Base-by-base conservation (phyloP, 495 filamentous ascomycete species). In the Penicillium lividum region DNA sequence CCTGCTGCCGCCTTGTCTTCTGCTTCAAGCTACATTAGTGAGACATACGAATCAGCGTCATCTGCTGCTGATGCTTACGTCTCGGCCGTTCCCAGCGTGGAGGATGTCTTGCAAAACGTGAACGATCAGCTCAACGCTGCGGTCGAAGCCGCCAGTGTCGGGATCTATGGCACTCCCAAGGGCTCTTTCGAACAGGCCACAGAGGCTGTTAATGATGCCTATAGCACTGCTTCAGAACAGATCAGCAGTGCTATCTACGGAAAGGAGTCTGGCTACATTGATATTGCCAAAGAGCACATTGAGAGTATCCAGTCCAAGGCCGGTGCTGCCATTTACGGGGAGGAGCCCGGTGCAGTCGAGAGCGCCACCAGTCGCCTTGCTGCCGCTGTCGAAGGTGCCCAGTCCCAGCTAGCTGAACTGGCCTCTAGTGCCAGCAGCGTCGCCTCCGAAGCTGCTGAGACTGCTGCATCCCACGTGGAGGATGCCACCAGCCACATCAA, bases 161-260 rank as follows among this genome's bases (percentile, higher is more conserved):
- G 85, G 48, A 68, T 86, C 45, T 88, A 88, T 66, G 87, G 86
- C 34, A 78, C 80, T 0, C 60, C 66, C 8, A 85, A 83, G 64
- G 83, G 84, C 13, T 72, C 74, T 10, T 74, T 74, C 22, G 85
- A 85, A 58, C 64, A 80, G 56, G 83, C 78, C 13, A 81, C 78
- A 16, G 80, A 79, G 6, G 79, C 77, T 2, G 82, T 77, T 1
- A 69, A 74, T 8, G 73, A 73, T 53, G 78, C 75, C 8, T 84
- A 82, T 61, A 71, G 69, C 3, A 80, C 81, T 7, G 77, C 75
- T 5, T 73, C 75, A 27, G 77, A 74, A 16, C 72, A 75, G 34
- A 75, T 77, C 31, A 84, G 80, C 54, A 77, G 79, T 61, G 77
- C 79, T n/a, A 63, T 88, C 10, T 84, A 86, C 54, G 84, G 84